phyloP scores from a whole-genome alignment of 495 filamentous ascomycete genomes.

The Trichocladium antarcticum region DNA sequence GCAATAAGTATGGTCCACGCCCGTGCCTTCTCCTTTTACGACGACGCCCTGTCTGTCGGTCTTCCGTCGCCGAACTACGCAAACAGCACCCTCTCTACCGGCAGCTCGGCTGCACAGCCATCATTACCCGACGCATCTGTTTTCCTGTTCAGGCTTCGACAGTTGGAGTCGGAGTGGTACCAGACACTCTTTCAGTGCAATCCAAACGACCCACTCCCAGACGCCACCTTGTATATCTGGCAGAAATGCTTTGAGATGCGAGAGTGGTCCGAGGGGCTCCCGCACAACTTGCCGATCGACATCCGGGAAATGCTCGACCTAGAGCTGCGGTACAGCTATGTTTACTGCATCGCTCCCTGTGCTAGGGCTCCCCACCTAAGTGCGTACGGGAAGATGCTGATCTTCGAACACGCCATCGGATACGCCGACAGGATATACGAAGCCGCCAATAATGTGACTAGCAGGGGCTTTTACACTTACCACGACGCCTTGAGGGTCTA shows the following conservation, averaged over 20 bases:
- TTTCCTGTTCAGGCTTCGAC: constrained; percentile 63
- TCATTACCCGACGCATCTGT: constrained; percentile 41
- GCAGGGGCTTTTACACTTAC: constrained; percentile 54
- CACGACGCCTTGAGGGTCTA: constrained; percentile 62
- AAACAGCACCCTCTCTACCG: constrained; percentile 26
- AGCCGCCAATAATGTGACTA: constrained; percentile 40
- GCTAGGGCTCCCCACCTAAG: constrained; percentile 51
- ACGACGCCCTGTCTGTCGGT: constrained; percentile 67
- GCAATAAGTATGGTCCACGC: constrained; percentile 70
- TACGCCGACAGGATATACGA: constrained; percentile 54
- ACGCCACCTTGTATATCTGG: constrained; percentile 50
- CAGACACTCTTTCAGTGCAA: constrained; percentile 67
- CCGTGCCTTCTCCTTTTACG: constrained; percentile 80
- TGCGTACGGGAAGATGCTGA: constrained; percentile 57
- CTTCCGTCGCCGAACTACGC: constrained; percentile 34
- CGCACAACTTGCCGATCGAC: constrained; percentile 43
- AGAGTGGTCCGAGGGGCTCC: constrained; percentile 54
- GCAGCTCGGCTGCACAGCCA: constrained; percentile 36
- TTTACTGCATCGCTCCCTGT: constrained; percentile 70
- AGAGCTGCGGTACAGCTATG: constrained; percentile 73
- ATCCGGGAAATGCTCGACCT: constrained; percentile 63
- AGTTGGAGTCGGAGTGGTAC: constrained; percentile 71
- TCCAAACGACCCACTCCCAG: constrained; percentile 45
- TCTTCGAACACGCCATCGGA: constrained; percentile 71
- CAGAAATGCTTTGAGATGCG: constrained; percentile 52